Conservation (phyloP, 192 early-diverging fungal genomes). For the Paraglomus brasilianum region DNA sequence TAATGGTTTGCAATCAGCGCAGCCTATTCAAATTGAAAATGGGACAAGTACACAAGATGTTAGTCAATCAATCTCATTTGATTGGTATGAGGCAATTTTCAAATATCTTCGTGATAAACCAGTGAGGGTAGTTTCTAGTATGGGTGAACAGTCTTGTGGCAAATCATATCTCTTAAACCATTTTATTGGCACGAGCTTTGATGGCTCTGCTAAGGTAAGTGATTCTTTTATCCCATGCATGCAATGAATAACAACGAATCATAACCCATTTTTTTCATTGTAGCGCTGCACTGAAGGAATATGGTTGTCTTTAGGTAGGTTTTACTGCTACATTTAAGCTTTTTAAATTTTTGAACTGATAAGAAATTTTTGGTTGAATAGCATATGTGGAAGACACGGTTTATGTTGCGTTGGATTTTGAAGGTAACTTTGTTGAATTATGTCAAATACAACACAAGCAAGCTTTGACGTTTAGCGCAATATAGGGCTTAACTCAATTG, state of each 20-base stretch:
- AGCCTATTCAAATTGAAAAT: no score
- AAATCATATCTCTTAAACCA: constrained; percentile 34
- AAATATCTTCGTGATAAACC: constrained; percentile 18
- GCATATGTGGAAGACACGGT: constrained; percentile 20
- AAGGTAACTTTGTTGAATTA: constrained; percentile 7
- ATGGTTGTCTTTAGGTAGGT: constrained; percentile 27
- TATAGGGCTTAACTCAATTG: constrained; percentile 24
- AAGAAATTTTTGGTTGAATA: no score
- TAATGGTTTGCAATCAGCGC: constrained; percentile 18
- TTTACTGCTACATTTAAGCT: no score
- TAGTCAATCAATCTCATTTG: constrained; percentile 25
- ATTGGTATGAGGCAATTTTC: constrained; percentile 30
- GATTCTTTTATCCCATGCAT: no score
- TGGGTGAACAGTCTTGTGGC: constrained; percentile 34
- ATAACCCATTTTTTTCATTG: no score
- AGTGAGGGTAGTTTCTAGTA: constrained; percentile 28
- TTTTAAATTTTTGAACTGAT: no score
- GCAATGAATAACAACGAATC: no score
- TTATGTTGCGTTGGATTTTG: constrained; percentile 35
- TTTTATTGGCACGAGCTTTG: constrained; percentile 25
- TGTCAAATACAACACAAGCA: no score
- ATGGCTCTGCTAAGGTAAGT: constrained; percentile 34
- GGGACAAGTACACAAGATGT: no score
- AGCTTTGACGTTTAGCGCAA: no score
- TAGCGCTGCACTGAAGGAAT: constrained; percentile 35